Evolutionary conservation across 2,329 filamentous ascomycete species (phyloP).

Genomic region (Arachnopeziza araneosa): DNA sequence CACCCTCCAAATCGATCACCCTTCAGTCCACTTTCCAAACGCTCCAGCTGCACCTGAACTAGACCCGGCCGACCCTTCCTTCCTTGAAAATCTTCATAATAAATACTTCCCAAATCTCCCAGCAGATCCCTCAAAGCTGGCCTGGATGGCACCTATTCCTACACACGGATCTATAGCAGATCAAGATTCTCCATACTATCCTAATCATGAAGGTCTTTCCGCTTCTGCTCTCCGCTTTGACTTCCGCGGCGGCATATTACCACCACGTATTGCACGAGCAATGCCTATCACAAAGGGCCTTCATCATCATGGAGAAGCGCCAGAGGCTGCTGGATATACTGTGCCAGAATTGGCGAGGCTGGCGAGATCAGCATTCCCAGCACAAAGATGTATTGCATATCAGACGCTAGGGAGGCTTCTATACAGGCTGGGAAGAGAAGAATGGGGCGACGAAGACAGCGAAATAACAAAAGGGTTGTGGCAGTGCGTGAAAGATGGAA

Average conservation of each 20-base stretch:
- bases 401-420: slow-evolving; percentile 84
- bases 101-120: slow-evolving; percentile 92
- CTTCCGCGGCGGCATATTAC: slow-evolving; percentile 74
- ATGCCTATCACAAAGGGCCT: slow-evolving; percentile 76
- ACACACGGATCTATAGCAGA: slow-evolving; percentile 60
- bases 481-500: slow-evolving; percentile 69
- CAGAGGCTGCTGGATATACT: slow-evolving; percentile 91
- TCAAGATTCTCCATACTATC: slow-evolving; percentile 74
- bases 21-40: slow-evolving; percentile 35
- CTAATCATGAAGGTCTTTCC: slow-evolving; percentile 64
- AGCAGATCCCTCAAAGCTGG: slow-evolving; percentile 76
- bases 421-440: slow-evolving; percentile 71
- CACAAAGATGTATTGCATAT: slow-evolving; percentile 86
- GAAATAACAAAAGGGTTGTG: slow-evolving; percentile 76
- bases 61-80: slow-evolving; percentile 76
- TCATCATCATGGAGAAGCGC: slow-evolving; percentile 89
- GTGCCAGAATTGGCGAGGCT: slow-evolving; percentile 78
- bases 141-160: slow-evolving; percentile 79
- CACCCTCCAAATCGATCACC: slow-evolving; percentile 28
- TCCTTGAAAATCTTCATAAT: slow-evolving; percentile 75
- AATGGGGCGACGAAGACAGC: slow-evolving; percentile 61
- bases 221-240: slow-evolving; percentile 81
- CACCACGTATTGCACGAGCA: slow-evolving; percentile 66
- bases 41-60: slow-evolving; percentile 58
- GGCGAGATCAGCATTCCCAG: slow-evolving; percentile 73